Evolutionary conservation across 768 basidiomycete genomes (phyloP), one percentile per base, ranked within the genome.

Genomic region (Mycena sanguinolenta): DNA sequence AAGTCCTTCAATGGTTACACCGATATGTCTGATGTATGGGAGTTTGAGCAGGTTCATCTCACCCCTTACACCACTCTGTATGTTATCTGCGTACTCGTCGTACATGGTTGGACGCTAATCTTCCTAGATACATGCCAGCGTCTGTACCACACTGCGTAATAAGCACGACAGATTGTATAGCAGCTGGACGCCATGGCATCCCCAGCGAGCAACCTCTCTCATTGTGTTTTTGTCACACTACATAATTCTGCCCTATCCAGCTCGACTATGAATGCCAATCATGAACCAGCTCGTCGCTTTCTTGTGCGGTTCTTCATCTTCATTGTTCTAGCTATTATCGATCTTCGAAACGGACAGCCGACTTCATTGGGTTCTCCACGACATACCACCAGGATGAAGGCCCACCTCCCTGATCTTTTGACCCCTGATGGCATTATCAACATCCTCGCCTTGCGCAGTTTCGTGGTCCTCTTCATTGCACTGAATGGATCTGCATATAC

Each of bases 271-370:
- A 63, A 63, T 12, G 61, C 50, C 1, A 50, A 63, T 5, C 61
- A 52, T 36, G 50, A 63, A 27, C 49, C 61, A 1, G 61, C 50
- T 7, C 50, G 49, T 3, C 61, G 49, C 4, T 63, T 63, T 17
- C 30, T 63, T 0, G 21, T 53, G 0, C 61, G 50, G 1, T 53
- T 63, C 0, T 63, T 63, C 32, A 53, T 63, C 32, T 63, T 52
- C 13, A 7, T 32, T 2, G n/a, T n/a, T 2, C 49, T 52, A 13
- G 49, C 46, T 13, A 36, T 63, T 13, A 36, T 32, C 6, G 42
- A 52, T 12, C 23, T 4, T 7, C 23, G 28, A 0, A 30, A 54
- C 39, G 32, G 32, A 17, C 16, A 13, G 17, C 39, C 1, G 19
- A 19, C 39, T 4, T 10, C 14, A 16, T 16, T 13, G 39, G 39